Conservation (phyloP, 495 filamentous ascomycete genomes). For the Thozetella sp. region DNA sequence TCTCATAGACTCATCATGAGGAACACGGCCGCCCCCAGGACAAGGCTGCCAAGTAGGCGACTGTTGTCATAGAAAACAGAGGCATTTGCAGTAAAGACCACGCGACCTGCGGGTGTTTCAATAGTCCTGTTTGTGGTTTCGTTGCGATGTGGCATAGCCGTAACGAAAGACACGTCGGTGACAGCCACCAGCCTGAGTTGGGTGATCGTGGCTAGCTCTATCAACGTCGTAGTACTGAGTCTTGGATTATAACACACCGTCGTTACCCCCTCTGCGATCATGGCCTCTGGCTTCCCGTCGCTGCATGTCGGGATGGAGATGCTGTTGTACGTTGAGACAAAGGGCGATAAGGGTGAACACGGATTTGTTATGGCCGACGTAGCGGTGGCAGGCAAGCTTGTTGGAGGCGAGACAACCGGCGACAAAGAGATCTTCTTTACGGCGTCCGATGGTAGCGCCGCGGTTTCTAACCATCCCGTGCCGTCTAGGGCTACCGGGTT, state of each 20-base stretch:
- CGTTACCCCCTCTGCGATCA: neutral
- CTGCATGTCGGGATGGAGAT: neutral
- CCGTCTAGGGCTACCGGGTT: neutral
- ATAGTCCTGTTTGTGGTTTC: neutral
- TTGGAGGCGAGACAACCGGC: no score
- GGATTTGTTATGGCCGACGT: neutral
- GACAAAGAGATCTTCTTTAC: no score
- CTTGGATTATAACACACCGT: neutral
- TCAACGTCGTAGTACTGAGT: neutral
- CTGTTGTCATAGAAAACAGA: neutral
- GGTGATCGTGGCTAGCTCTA: neutral
- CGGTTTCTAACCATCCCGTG: neutral
- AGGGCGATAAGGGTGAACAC: neutral
- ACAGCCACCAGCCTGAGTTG: neutral
- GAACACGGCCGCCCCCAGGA: no score
- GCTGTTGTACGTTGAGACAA: neutral
- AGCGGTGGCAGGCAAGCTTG: neutral
- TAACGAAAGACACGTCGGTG: neutral
- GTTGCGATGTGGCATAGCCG: neutral
- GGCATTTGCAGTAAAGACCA: neutral
- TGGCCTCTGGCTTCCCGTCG: neutral
- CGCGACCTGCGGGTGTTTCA: neutral
- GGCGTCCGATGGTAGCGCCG: no score
- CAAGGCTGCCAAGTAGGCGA: neutral
- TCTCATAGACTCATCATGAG: no score